Conservation (phyloP, 2,329 filamentous ascomycete species). For the Diplocarpon mali region DNA sequence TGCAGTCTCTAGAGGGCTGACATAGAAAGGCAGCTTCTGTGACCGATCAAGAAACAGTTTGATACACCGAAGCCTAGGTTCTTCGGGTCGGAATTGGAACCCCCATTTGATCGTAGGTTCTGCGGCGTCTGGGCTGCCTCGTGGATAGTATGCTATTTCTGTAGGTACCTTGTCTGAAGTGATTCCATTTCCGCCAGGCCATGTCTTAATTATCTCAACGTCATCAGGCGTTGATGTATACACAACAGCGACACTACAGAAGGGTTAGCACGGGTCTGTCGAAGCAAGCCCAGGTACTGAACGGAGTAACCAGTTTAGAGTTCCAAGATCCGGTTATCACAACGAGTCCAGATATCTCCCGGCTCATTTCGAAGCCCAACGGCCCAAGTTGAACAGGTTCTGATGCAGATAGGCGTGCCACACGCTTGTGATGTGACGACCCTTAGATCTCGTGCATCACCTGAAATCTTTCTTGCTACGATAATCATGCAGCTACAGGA, state of each 20-base stretch:
- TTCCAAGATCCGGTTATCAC: too few relatives aligned
- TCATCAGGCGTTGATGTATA: constrained; percentile 70
- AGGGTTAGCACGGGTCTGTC: constrained; percentile 6
- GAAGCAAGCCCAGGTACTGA: not conserved
- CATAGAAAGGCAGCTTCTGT: constrained; percentile 71
- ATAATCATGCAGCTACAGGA: not conserved
- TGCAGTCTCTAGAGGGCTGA: constrained; percentile 66
- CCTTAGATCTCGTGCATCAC: too few relatives aligned
- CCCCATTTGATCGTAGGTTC: constrained; percentile 58
- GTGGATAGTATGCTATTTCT: constrained; percentile 50
- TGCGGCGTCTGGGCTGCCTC: constrained; percentile 29
- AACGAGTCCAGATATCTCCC: too few relatives aligned
- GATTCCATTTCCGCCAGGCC: constrained; percentile 75
- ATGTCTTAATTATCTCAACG: constrained; percentile 73
- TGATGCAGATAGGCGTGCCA: too few relatives aligned
- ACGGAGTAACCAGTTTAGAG: too few relatives aligned
- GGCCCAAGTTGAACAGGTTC: too few relatives aligned
- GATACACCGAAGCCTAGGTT: constrained; percentile 66
- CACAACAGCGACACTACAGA: constrained; percentile 52
- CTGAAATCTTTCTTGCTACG: not conserved
- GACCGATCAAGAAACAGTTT: constrained; percentile 75
- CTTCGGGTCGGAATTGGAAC: constrained; percentile 71
- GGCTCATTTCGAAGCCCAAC: too few relatives aligned
- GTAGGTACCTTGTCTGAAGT: constrained; percentile 83
- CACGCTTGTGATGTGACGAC: too few relatives aligned